Percentiles rank a stretch among this genome's conserved stretches.
These are phyloP conservation scores for Nakazawaea ernobii DNA, from an alignment of 805 yeast species.

Conservation along the genomic window DNA sequence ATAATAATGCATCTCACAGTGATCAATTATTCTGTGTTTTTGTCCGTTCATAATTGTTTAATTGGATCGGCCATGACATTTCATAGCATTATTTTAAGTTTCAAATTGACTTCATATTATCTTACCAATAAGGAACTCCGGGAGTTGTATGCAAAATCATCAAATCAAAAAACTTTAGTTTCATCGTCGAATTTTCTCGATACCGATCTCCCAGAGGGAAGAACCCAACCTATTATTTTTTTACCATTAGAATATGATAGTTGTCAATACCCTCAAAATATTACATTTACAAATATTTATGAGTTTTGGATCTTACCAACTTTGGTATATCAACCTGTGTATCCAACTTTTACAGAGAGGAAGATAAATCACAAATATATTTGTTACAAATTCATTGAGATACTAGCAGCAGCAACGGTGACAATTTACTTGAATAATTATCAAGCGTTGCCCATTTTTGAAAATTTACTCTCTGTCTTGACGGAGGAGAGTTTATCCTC, in stretches of 20 bases:
- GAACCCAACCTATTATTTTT: conserved; percentile 5
- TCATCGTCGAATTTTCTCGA: background rate
- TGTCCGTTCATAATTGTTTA: conserved; percentile 30
- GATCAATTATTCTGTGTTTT: conserved; percentile 26
- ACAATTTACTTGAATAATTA: conserved; percentile 33
- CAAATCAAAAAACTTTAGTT: background rate
- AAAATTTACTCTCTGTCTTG: conserved; percentile 21
- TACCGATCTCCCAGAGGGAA: background rate
- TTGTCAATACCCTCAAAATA: conserved; percentile 32
- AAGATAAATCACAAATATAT: conserved; percentile 26
- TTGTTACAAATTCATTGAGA: conserved; percentile 29
- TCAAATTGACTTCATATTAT: conserved; percentile 36
- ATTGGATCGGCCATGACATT: conserved; percentile 37
- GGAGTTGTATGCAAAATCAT: conserved; percentile 20
- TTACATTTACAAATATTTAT: conserved; percentile 27
- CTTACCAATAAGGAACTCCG: conserved; percentile 39
- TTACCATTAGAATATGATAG: conserved; percentile 27
- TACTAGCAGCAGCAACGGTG: conserved; percentile 20
- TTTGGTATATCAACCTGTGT: conserved; percentile 41
- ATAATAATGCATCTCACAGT: conserved; percentile 21
- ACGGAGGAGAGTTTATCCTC: conserved; percentile 19
- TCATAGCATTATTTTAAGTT: conserved; percentile 32
- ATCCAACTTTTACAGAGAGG: conserved; percentile 27
- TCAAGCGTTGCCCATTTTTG: conserved; percentile 38
- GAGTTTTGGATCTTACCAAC: conserved; percentile 43